Base-by-base conservation (phyloP, 257 asterid species). In the Oldenlandia corymbosa region DNA sequence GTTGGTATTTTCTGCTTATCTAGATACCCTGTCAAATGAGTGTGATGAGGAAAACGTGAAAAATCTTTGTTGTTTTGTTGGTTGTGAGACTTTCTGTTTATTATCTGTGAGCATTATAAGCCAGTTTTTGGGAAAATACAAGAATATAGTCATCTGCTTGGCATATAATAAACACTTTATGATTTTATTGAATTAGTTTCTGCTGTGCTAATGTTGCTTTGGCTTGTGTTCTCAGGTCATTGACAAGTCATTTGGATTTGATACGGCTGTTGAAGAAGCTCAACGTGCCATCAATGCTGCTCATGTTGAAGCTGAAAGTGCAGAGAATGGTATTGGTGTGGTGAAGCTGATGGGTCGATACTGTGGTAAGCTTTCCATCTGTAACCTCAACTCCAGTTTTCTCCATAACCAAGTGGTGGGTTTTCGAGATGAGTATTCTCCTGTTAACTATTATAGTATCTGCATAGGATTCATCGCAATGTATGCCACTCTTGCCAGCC, bases 231-330 rank as follows among this genome's bases (percentile, higher is more conserved):
- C 69, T 73, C 86, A 90, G 95, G 86, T 87, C 64, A 87, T 90
- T 51, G 97, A 90, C 79, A 83, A 69, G 79, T 87, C 97, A 39
- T 90, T 90, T 82, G 97, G 95, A 72, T 90, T 87, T 75, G 97
- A 90, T 78, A 80, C 94, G 78, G 90, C 97, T 68, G 95, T 87
- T 50, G 95, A 87, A 76, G 97, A 90, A 77, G 97, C 97, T 68
- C 97, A 90, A 71, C 95, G 95, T 73, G 95, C 97, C 75, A 90
- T 90, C 59, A 84, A 90, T 85, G 97, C 97, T 68, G 95, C 95
- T 42, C 97, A 90, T 69, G 97, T 90, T 76, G 97, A 90, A 82
- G 95, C 97, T 71, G 72, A 72, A 75, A 90, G 97, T 75, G 95
- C 95, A 48, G 97, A 87, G 67, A 90, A 90, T 68, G 97, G 97